A percentile compares a stretch with the other conserved stretches of the same genome.
phyloP scores from a whole-genome alignment of 495 filamentous ascomycete species.

The Pyrenopolyporus hunteri region DNA sequence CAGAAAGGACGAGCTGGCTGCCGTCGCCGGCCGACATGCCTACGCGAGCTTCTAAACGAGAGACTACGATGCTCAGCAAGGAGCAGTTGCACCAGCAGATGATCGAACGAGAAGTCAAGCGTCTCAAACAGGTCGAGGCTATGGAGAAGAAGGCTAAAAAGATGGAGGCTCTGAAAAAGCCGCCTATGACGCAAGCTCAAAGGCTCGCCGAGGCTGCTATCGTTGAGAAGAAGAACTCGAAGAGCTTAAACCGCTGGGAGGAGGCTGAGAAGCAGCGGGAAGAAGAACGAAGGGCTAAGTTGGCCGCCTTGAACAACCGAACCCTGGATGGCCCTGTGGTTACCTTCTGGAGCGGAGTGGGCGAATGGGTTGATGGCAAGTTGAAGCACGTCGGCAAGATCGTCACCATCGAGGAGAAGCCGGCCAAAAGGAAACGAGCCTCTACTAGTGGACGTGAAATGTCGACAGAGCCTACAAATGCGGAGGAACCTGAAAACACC shows the following conservation, averaged over 20 bases:
- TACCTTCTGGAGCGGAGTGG: constrained; percentile 90
- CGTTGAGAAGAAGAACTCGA: constrained; percentile 82
- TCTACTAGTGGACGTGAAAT: constrained; percentile 38
- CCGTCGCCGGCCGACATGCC: constrained; percentile 79
- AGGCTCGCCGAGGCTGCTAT: constrained; percentile 81
- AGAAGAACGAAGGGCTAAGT: constrained; percentile 78
- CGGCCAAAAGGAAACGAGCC: constrained; percentile 53
- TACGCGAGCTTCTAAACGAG: constrained; percentile 79
- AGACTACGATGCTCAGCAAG: constrained; percentile 83
- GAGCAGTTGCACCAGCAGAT: constrained; percentile 81
- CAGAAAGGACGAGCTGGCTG: constrained; percentile 88
- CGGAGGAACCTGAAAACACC: constrained; percentile 38
- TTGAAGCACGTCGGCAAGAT: constrained; percentile 75
- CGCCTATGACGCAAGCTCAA: constrained; percentile 88
- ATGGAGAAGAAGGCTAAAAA: constrained; percentile 88
- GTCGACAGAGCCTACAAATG: constrained; percentile 33
- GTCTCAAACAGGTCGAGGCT: constrained; percentile 75
- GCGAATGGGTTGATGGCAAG: constrained; percentile 70
- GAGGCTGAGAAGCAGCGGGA: constrained; percentile 84
- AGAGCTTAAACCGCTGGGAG: constrained; percentile 94
- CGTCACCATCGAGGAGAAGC: constrained; percentile 64
- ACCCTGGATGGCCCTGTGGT: constrained; percentile 88
- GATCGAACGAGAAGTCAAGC: constrained; percentile 79
- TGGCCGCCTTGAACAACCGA: constrained; percentile 83
- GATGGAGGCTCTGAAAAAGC: constrained; percentile 74